Conservation (phyloP, 495 filamentous ascomycete genomes). For the Aspergillus affinis region DNA sequence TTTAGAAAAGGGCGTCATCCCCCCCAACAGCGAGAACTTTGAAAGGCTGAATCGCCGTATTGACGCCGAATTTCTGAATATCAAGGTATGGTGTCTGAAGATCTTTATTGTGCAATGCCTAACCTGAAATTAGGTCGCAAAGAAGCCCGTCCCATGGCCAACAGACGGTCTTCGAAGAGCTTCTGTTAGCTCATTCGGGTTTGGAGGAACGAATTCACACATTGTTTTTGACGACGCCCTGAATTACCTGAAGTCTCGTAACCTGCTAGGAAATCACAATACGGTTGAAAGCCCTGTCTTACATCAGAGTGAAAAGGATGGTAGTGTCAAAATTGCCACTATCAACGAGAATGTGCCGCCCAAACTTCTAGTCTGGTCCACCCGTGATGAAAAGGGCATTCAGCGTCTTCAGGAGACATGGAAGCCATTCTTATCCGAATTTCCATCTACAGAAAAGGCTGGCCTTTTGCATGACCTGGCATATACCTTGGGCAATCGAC, state of each 20-base stretch:
- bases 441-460: neutral
- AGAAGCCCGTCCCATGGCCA: constrained; percentile 22
- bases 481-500: constrained; percentile 20
- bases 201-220: constrained; percentile 28
- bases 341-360: neutral
- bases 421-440: neutral
- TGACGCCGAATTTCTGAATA: constrained; percentile 11
- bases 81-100: constrained; percentile 10
- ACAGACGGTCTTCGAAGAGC: constrained; percentile 23
- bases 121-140: neutral
- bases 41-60: constrained; percentile 24
- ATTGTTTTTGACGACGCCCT: constrained; percentile 32
- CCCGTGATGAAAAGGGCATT: constrained; percentile 9
- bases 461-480: constrained; percentile 25
- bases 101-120: neutral
- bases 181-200: constrained; percentile 31
- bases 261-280: neutral
- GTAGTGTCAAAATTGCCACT: too few species aligned
- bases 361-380: constrained; percentile 14
- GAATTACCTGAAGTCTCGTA: constrained; percentile 16
- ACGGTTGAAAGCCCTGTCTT: neutral
- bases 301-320: too few species aligned
- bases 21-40: constrained; percentile 25
- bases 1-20: constrained; percentile 42
- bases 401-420: neutral